Evolutionary conservation across 164 flowering plant genomes (phyloP), one percentile per base, ranked within the genome.

Genomic region (Vitis labrusca): DNA sequence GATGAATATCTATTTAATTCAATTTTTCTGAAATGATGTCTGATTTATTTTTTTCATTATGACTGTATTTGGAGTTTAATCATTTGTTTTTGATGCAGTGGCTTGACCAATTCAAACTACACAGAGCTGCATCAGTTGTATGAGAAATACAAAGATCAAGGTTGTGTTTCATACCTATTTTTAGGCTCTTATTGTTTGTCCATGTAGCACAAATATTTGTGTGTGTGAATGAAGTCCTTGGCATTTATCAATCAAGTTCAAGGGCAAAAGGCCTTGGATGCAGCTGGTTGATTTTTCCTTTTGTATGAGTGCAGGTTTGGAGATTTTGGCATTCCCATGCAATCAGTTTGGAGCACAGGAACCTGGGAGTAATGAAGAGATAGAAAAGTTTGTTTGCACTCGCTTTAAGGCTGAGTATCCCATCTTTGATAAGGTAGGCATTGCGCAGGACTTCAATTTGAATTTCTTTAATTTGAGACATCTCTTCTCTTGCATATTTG

Each of bases 291-390:
- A 63, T 47, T 1, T 11, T 61, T 32, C 9, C 19, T 61, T 47
- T 49, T 54, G 10, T 50, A n/a, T 15, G 50, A 15, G 13, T 77
- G 59, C 73, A 94, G 99, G 90, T 17, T 61, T 92, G 10, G 98
- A 94, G 74, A 91, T 94, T 77, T 77, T 94, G 60, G 99, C 95
- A 56, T 94, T 94, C 61, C 97, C 98, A 50, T 91, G 97, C 83
- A 93, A 93, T 70, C 98, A 93, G 75, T 93, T 93, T 80, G 89
- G 85, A 8, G 78, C 61, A 5, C 92, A 93, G 80, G 98, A 93
- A 74, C 98, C 98, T 37, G 97, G 98, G 30, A 81, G 16, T 64
- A 89, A 83, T 76, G 92, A 91, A 17, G 59, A 91, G 79, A 91
- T 93, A 7, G 23, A 80, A 23, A 82, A 90, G 64, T 82, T 84